These are phyloP conservation scores for Boletus semigastroideus DNA, from an alignment of 1,284 basidiomycete genomes.

Conservation along the genomic window DNA sequence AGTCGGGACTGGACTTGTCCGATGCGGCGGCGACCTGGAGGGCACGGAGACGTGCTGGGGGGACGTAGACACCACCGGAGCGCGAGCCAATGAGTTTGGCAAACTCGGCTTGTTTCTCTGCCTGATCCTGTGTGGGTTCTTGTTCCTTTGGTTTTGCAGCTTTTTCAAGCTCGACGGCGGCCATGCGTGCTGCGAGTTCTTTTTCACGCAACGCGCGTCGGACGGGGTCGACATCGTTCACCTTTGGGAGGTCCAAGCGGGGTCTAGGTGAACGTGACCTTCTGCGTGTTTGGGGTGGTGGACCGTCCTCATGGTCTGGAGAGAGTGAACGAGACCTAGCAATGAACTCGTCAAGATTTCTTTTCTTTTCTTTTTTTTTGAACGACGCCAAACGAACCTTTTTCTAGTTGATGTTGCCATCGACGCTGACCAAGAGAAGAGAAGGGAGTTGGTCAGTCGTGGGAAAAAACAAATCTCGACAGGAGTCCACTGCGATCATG, in stretches of 20 bases:
- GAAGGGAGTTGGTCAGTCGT: neutral
- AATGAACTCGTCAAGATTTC: neutral
- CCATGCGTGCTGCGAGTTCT: slow-evolving; percentile 71
- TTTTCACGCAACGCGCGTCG: slow-evolving; percentile 76
- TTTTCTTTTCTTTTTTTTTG: too few species aligned
- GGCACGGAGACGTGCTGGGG: slow-evolving; percentile 89
- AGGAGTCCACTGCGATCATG: slow-evolving; percentile 34
- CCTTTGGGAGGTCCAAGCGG: slow-evolving; percentile 51
- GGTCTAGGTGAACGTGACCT: slow-evolving; percentile 60
- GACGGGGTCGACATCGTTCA: slow-evolving; percentile 75
- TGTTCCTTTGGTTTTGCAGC: slow-evolving; percentile 48
- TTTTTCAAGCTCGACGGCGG: slow-evolving; percentile 71
- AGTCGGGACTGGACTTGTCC: slow-evolving; percentile 90
- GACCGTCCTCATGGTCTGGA: slow-evolving; percentile 43
- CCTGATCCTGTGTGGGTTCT: slow-evolving; percentile 45
- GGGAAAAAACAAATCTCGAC: slow-evolving; percentile 2
- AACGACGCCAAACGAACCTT: too few species aligned
- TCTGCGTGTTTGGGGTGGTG: slow-evolving; percentile 61
- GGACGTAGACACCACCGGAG: slow-evolving; percentile 95
- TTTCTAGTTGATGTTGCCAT: slow-evolving; percentile 20
- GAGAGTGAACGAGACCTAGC: slow-evolving; percentile 61
- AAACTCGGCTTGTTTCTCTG: slow-evolving; percentile 77
- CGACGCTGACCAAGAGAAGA: slow-evolving; percentile 44
- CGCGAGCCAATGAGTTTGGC: slow-evolving; percentile 76
- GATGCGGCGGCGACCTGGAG: slow-evolving; percentile 84